Conservation (phyloP, 805 yeast species). For the Yarrowia phangngaensis region DNA sequence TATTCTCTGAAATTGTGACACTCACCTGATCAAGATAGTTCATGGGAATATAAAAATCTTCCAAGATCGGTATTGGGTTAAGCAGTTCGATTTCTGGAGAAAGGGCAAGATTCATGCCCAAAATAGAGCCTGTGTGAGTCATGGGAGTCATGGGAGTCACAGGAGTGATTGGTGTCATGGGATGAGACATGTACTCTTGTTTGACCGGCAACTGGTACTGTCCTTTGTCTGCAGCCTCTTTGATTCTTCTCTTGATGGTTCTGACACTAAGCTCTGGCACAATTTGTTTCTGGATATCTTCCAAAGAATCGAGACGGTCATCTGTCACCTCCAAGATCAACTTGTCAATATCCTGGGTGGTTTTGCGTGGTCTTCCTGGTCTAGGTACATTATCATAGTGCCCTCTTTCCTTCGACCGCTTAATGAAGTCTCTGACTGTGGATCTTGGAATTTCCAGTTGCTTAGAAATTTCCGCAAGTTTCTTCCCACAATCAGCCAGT, state of each 20-base stretch:
- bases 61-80: too few species aligned
- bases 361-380: conserved; percentile 27
- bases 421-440: conserved; percentile 28
- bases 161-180: too few species aligned
- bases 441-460: conserved; percentile 28
- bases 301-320: conserved; percentile 24
- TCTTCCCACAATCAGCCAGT: conserved; percentile 28
- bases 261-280: conserved; percentile 27
- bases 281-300: conserved; percentile 26
- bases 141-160: too few species aligned
- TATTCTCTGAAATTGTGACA: too few species aligned
- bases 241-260: conserved; percentile 27
- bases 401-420: conserved; percentile 28
- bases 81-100: too few species aligned
- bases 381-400: conserved; percentile 27
- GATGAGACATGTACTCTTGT: too few species aligned
- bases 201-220: too few species aligned
- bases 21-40: too few species aligned
- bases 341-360: conserved; percentile 26
- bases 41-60: too few species aligned
- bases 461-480: conserved; percentile 26
- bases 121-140: too few species aligned
- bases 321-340: conserved; percentile 25
- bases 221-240: conserved; percentile 25
- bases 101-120: too few species aligned